These are phyloP conservation scores for Quercus tomentella DNA, from an alignment of 331 rosid genomes.

Conservation along the genomic window DNA sequence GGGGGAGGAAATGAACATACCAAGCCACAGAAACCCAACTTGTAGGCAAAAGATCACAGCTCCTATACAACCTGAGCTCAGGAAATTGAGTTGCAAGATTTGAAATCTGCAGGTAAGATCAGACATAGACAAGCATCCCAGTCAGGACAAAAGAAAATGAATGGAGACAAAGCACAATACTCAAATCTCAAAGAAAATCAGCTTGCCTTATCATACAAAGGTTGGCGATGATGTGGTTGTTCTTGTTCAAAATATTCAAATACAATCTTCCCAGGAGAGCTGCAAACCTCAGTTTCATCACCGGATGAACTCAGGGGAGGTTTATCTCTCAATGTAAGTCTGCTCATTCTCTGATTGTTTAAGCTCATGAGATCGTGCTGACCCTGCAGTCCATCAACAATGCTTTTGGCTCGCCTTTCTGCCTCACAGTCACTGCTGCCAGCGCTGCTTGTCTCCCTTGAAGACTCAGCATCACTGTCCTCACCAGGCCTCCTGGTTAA, in stretches of 20 bases:
- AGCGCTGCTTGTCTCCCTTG: constrained; percentile 44
- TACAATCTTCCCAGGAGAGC: constrained; percentile 24
- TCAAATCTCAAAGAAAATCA: neutral
- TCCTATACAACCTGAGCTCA: constrained; percentile 32
- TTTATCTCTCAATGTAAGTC: constrained; percentile 32
- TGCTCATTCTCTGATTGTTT: constrained; percentile 29
- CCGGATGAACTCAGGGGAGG: constrained; percentile 28
- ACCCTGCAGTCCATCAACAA: constrained; percentile 21
- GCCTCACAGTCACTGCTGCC: constrained; percentile 49
- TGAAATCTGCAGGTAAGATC: constrained; percentile 29
- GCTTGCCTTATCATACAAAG: constrained; percentile 53
- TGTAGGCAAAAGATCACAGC: constrained; percentile 47
- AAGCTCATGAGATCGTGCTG: constrained; percentile 16
- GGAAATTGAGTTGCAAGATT: constrained; percentile 48
- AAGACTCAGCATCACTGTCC: constrained; percentile 39
- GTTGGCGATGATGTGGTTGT: constrained; percentile 46
- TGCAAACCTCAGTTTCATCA: constrained; percentile 38
- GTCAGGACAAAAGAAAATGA: neutral
- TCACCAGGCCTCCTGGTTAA: constrained; percentile 35
- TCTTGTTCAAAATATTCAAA: constrained; percentile 44
- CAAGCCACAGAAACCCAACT: constrained; percentile 86
- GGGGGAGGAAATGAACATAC: constrained; percentile 6
- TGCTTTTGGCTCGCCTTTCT: constrained; percentile 32
- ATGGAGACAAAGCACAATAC: neutral
- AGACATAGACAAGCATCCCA: constrained; percentile 13